phyloP scores from a whole-genome alignment of 352 stramenopile species.

The Phytophthora melonis region DNA sequence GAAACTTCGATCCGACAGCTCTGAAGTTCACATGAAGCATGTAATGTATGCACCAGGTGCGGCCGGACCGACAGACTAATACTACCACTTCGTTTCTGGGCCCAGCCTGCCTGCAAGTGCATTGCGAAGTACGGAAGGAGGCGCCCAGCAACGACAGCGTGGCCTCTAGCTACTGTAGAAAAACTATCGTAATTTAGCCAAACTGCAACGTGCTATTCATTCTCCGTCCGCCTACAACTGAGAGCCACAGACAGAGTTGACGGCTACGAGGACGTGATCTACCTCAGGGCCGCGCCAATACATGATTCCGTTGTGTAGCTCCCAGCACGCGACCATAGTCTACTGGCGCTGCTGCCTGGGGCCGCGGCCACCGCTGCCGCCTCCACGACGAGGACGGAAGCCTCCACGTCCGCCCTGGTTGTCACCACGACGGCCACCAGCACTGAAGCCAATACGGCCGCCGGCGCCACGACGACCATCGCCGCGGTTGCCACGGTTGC shows the following conservation, averaged over 20 bases:
- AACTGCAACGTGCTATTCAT: conserved; percentile 39
- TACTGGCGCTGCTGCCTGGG: conserved; percentile 56
- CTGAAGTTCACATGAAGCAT: conserved; percentile 20
- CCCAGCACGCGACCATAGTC: conserved; percentile 35
- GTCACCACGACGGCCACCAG: conserved; percentile 52
- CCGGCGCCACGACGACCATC: conserved; percentile 51
- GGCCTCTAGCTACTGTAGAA: conserved; percentile 8
- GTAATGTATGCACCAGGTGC: conserved; percentile 30
- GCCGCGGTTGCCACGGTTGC: conserved; percentile 54
- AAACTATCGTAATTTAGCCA: conserved; percentile 36
- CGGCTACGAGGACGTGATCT: conserved; percentile 27
- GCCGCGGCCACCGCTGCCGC: conserved; percentile 43
- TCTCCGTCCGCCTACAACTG: conserved; percentile 30
- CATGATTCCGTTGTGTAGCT: conserved; percentile 24
- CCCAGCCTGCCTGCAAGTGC: conserved; percentile 20
- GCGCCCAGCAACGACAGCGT: conserved; percentile 19
- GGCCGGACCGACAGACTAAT: conserved; percentile 28
- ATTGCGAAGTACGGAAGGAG: conserved; percentile 17
- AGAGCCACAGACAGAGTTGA: conserved; percentile 20
- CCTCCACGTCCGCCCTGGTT: conserved; percentile 63
- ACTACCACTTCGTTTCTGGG: conserved; percentile 28
- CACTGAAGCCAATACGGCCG: conserved; percentile 46
- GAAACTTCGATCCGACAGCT: neutral
- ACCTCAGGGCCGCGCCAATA: conserved; percentile 20
- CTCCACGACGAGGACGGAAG: conserved; percentile 52